Conservation (phyloP, 2,329 filamentous ascomycete species). For the Aspergillus sp. region DNA sequence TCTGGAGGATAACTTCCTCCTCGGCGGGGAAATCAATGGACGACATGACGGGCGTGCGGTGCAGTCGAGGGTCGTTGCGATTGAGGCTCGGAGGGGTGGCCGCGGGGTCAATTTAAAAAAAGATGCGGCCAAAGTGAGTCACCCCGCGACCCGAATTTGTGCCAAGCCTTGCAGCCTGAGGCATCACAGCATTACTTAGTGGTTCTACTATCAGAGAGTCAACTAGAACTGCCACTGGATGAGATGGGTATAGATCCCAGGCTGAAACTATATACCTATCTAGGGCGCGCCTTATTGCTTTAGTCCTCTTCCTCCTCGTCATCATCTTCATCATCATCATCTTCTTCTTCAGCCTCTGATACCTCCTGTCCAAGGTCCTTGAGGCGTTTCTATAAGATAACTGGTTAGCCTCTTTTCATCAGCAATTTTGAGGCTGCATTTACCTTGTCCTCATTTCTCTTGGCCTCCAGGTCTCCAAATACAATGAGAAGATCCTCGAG, state of each 20-base stretch:
- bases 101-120: constrained; percentile 25
- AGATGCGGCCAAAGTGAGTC: constrained; percentile 12
- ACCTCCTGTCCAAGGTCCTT: constrained; percentile 66
- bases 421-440: constrained; percentile 21
- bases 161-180: neutral
- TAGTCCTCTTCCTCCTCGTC: constrained; percentile 40
- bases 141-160: constrained; percentile 8
- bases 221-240: neutral
- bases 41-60: constrained; percentile 54
- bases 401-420: constrained; percentile 1
- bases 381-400: constrained; percentile 50
- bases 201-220: neutral
- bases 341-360: constrained; percentile 72
- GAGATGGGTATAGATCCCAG: neutral
- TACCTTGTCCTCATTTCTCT: constrained; percentile 72
- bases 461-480: constrained; percentile 76
- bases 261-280: neutral
- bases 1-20: constrained; percentile 78
- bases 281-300: neutral
- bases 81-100: constrained; percentile 15
- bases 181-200: neutral
- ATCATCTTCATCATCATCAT: constrained; percentile 56
- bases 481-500: constrained; percentile 79
- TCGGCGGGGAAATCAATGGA: constrained; percentile 87
- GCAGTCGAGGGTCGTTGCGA: constrained; percentile 17